phyloP scores from a whole-genome alignment of 2,329 filamentous ascomycete genomes.

The Xylariaceae sp. region DNA sequence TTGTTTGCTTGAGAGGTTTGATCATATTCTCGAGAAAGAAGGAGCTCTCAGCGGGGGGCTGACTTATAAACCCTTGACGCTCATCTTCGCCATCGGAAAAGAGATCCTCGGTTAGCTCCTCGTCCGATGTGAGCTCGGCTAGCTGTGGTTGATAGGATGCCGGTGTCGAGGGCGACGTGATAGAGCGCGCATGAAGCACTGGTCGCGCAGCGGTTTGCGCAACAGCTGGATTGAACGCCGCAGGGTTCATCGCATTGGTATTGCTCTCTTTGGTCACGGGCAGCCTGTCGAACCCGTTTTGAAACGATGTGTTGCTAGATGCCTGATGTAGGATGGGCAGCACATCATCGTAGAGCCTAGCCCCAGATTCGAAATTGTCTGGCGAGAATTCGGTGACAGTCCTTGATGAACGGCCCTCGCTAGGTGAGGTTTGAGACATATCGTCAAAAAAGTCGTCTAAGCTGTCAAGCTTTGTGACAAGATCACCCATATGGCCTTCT shows the following conservation, averaged over 20 bases:
- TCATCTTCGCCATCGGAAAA: constrained; percentile 77
- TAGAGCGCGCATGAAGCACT: constrained; percentile 73
- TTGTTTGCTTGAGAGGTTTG: constrained; percentile 55
- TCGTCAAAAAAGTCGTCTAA: constrained; percentile 82
- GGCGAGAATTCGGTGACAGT: constrained; percentile 65
- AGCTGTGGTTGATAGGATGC: constrained; percentile 54
- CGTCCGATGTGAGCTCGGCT: constrained; percentile 68
- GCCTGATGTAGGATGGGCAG: constrained; percentile 87
- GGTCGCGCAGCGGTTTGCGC: constrained; percentile 51
- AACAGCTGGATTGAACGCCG: constrained; percentile 47
- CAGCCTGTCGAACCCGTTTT: constrained; percentile 81
- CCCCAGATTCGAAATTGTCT: constrained; percentile 68
- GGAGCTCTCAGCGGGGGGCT: constrained; percentile 38
- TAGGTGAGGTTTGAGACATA: constrained; percentile 56
- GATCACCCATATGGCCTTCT: constrained; percentile 74
- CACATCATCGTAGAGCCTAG: constrained; percentile 88
- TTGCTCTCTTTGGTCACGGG: constrained; percentile 60
- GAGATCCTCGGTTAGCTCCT: constrained; percentile 70
- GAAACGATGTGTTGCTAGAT: constrained; percentile 76
- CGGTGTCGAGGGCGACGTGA: constrained; percentile 73
- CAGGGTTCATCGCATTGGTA: constrained; percentile 61
- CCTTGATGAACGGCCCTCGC: constrained; percentile 59
- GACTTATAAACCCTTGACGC: constrained; percentile 11
- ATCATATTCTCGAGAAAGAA: constrained; percentile 63
- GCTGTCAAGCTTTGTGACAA: constrained; percentile 77